Evolutionary conservation across 192 early-diverging fungal genomes (phyloP), one percentile per base, ranked within the genome.

Genomic region (Backusella liffmaniae): DNA sequence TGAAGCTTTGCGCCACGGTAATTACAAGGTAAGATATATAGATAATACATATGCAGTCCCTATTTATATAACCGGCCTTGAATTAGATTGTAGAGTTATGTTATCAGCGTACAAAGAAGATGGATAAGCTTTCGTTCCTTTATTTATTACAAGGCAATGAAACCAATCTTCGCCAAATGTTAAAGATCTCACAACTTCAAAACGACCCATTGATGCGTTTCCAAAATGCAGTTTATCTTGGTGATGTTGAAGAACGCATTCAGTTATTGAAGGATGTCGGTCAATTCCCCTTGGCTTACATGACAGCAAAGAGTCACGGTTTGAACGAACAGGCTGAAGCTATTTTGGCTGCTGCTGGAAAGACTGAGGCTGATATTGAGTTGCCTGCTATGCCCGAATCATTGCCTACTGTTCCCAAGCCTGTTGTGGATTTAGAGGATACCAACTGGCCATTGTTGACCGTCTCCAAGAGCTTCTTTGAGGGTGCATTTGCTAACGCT

Each of bases 121-220:
- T 93, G 84, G 96, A 98, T 80, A 86, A 92, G 23, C 91, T 99
- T 56, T 98, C 97, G 9, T 97, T 99, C 88, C 86, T 98, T 70
- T 99, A 99, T 83, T 85, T 97, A 53, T 90, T 94, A 71, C 96
- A 94, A 9, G 98, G 98, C 35, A 97, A 96, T 81, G 82, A 81
- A 1, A 96, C 97, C 26, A 98, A 99, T 84, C 84, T 98, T 68
- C 88, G 84, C 72, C 96, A 95, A 86, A 98, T 98, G 97, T 87
- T 95, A 70, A 96, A 96, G 84, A 98, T 98, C 80, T 91, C 97
- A 1, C 91, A 96, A 77, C 87, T 92, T 53, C 88, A 94, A 35
- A 90, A 91, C 35, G 94, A 98, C 79, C 76, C 86, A 68, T 94
- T 96, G 93, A 92, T 95, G 36, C 93, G 95, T 34, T 95, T 96